Base-by-base conservation (phyloP, 352 stramenopile species). In the Pythium phragmiticola region DNA sequence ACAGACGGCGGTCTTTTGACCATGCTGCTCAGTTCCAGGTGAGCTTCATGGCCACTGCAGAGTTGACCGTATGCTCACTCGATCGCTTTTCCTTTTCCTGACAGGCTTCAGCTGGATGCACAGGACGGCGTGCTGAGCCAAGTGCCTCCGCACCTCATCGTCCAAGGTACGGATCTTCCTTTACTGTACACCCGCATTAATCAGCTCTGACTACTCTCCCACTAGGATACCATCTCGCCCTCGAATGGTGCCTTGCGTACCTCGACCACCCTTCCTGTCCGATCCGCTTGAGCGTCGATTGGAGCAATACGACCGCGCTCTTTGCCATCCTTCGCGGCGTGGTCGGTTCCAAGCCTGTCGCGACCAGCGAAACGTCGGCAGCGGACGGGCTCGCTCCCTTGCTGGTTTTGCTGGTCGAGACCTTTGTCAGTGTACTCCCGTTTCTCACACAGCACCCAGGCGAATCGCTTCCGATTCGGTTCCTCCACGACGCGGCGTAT, bases 231-330 rank as follows among this genome's bases (percentile, higher is more conserved):
- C 74, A 77, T 11, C 51, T 87, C 11, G 77, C 64, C 3, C 60
- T 88, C 19, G 60, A 76, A 21, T 90, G 78, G 77, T 74, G 66
- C 19, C 21, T 84, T n/a, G 64, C 66, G 13, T 85, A 84, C 49
- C 57, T 89, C 3, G 69, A 78, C 1, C 66, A 76, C 33, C 55
- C 68, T 1, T 46, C n/a, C 0, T 87, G 80, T 49, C 76, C 80
- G 7, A 65, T 85, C 12, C 74, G 75, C 3, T 43, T 82, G 9
- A 42, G 62, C 6, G 57, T 89, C 17, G 71, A 81, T 65, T 88
- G 80, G 78, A 82, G 76, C 59, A 65, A 75, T 9, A 56, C 49
- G 8, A 41, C 48, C 0, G 69, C 68, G 5, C 19, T 89, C 17
- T 65, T 72, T 26, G 78, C 76, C 4, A 63, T 87, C 16, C 67